Conservation (phyloP, 73 alveolate genomes). For the Stentor coeruleus region DNA sequence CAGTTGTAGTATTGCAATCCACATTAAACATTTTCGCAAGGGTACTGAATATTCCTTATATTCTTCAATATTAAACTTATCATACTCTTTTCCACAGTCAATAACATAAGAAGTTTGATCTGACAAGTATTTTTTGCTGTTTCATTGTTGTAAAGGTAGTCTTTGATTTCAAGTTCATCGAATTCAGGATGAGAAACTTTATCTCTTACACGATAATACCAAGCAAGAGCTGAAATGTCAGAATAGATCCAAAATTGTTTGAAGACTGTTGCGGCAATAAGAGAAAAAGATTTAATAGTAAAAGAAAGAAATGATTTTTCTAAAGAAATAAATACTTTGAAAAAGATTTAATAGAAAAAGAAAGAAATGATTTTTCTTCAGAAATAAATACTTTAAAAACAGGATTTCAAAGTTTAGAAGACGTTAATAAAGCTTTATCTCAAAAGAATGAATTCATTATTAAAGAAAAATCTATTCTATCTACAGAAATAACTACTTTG, state of each 20-base stretch:
- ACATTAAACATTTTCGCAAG: slow-evolving; percentile 58
- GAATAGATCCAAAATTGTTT: not conserved
- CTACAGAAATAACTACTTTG: too few species aligned
- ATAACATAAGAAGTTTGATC: slow-evolving; percentile 22
- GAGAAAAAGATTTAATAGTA: too few species aligned
- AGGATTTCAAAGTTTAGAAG: too few species aligned
- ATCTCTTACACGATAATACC: not conserved
- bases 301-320: too few species aligned
- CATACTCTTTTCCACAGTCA: slow-evolving; percentile 18
- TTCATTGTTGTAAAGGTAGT: slow-evolving; percentile 8
- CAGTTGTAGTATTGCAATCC: slow-evolving; percentile 60
- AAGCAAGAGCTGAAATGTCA: not conserved
- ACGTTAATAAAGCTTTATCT: too few species aligned
- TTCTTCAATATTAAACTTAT: slow-evolving; percentile 11
- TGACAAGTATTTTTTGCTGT: slow-evolving; percentile 11
- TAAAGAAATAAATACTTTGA: too few species aligned
- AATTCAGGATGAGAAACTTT: slow-evolving; percentile 7
- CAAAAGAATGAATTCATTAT: too few species aligned
- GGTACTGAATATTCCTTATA: slow-evolving; percentile 56
- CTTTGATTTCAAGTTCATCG: slow-evolving; percentile 17
- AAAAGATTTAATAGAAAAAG: too few species aligned
- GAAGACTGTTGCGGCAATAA: slow-evolving; percentile 5
- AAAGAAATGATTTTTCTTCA: too few species aligned
- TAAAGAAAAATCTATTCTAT: too few species aligned
- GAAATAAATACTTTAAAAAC: too few species aligned